phyloP scores from a whole-genome alignment of 768 basidiomycete genomes.

The Phylloporus arenicola region DNA sequence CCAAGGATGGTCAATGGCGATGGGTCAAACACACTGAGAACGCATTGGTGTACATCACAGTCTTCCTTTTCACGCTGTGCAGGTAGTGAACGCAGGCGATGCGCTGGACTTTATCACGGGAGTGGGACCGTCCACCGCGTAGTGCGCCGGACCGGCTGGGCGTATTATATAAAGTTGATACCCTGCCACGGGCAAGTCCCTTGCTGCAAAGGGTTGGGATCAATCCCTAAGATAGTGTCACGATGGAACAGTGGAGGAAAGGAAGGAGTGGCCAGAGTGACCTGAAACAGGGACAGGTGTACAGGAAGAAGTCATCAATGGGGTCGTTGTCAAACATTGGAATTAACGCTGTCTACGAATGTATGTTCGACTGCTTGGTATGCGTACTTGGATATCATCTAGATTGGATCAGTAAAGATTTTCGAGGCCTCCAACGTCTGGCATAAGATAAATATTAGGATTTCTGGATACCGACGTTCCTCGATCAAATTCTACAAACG shows the following conservation, averaged over 20 bases:
- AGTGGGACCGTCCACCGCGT: conserved; percentile 61
- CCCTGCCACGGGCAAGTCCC: conserved; percentile 44
- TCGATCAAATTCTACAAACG: conserved; percentile 16
- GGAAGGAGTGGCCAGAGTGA: conserved; percentile 47
- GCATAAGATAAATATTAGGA: not conserved
- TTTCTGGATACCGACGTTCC: not conserved
- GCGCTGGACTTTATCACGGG: conserved; percentile 57
- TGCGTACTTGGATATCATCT: no score
- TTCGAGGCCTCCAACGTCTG: no score
- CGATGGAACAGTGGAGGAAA: conserved; percentile 49
- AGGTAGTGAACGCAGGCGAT: conserved; percentile 61
- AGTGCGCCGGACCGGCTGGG: conserved; percentile 52
- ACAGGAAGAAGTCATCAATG: conserved; percentile 52
- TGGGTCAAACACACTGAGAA: conserved; percentile 58
- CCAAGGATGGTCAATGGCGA: conserved; percentile 47
- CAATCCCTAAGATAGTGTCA: conserved; percentile 33
- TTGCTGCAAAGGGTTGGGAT: conserved; percentile 45
- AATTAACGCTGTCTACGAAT: conserved; percentile 21
- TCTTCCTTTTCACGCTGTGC: not conserved
- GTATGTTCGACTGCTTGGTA: no score
- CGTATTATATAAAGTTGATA: conserved; percentile 43
- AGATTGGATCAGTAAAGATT: no score
- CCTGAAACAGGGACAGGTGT: conserved; percentile 39
- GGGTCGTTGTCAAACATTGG: conserved; percentile 38
- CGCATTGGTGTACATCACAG: conserved; percentile 38